Base-by-base conservation (phyloP, 768 basidiomycete genomes). In the Dacryopinax primogenitus region DNA sequence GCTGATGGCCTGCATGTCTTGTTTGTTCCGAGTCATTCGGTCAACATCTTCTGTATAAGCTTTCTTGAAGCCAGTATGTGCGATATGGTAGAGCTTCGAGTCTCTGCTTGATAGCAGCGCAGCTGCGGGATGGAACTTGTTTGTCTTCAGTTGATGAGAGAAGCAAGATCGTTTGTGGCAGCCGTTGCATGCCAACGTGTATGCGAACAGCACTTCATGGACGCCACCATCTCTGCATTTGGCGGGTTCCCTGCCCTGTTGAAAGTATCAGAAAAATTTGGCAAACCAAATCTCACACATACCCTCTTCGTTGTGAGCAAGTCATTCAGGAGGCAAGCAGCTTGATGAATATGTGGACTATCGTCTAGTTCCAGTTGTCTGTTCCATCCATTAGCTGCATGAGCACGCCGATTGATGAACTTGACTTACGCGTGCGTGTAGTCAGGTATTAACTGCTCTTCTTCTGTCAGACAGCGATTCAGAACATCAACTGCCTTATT, bases 401-500 rank as follows among this genome's bases (percentile, higher is more conserved):
- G 12, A 18, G 11, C 7, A 32, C 26, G 18, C 26, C 11, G 9
- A 58, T 4, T 30, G n/a, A n/a, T n/a, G n/a, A n/a, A n/a, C n/a
- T n/a, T n/a, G n/a, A 58, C 51, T 7, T 4, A 58, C 51, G 26
- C 51, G 18, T 58, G 21, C 4, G 51, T 28, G 51, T 58, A 58
- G 26, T 58, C 21, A 7, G 12, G 26, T 7, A 9, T 13, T 6
- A 58, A 3, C 4, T 30, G 11, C 18, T 58, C 26, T 30, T 58
- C 6, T 18, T 28, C 51, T 30, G 7, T 9, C 21, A 58, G 30
- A 58, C 26, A 58, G 3, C 26, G 51, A 18, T 33, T 58, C 1
- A 68, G n/a, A 1, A 66, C 11, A 4, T 16, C 35, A n/a, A 39
- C 67, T 21, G 62, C 63, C 7, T 36, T 33, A 51, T 80, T 77